A percentile compares a stretch with the other conserved stretches of the same genome.
Evolutionary conservation across 257 asterid genomes (phyloP).

Genomic region (Paulownia fortunei): DNA sequence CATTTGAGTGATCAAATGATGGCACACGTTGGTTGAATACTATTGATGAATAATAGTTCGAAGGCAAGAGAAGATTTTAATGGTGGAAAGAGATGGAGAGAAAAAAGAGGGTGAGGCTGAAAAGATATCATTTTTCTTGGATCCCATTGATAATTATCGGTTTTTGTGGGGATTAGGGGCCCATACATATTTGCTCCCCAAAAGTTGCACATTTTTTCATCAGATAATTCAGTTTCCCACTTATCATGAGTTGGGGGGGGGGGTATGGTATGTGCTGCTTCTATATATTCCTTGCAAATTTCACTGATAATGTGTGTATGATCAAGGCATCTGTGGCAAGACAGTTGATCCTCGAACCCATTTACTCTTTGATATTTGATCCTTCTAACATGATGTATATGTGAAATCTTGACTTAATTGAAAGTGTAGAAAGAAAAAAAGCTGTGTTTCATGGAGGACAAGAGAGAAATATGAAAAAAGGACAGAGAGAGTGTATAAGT

Average conservation of each 20-base stretch:
- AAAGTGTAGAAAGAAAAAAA: background rate
- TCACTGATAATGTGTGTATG: constrained; percentile 15
- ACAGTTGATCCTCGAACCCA: constrained; percentile 14
- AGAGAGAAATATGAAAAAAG: too few species aligned
- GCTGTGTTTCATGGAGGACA: background rate
- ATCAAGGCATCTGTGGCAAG: background rate
- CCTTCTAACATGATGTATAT: background rate
- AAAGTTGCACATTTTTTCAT: constrained; percentile 54
- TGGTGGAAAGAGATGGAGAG: too few species aligned
- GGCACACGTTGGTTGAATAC: constrained; percentile 35
- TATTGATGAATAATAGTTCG: constrained; percentile 31
- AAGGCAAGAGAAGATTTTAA: constrained; percentile 40
- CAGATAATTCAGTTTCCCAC: constrained; percentile 35
- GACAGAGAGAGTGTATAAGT: too few species aligned
- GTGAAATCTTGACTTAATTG: background rate
- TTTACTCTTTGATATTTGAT: too few species aligned
- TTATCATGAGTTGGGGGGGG: constrained; percentile 27
- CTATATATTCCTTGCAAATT: constrained; percentile 9
- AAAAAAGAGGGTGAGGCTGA: constrained; percentile 18
- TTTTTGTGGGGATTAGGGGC: constrained; percentile 51
- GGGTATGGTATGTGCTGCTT: background rate
- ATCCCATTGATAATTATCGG: constrained; percentile 42
- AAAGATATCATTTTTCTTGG: constrained; percentile 37
- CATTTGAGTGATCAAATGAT: constrained; percentile 53
- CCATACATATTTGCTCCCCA: constrained; percentile 63